Evolutionary conservation across 768 basidiomycete genomes (phyloP).

Genomic region (Tulasnella sp.): DNA sequence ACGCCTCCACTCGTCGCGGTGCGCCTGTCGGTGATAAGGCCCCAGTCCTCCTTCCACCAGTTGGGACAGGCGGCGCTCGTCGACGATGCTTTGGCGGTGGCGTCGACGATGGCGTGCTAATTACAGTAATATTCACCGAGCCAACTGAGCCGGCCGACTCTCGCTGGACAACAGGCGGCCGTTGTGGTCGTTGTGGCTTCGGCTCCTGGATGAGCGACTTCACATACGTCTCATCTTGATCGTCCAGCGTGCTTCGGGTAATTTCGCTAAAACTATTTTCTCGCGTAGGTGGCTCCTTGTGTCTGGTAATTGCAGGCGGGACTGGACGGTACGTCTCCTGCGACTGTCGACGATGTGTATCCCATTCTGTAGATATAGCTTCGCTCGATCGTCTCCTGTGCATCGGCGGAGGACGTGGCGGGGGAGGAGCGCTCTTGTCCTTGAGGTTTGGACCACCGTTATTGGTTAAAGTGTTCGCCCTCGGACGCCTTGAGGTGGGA

Average conservation of each 20-base stretch:
- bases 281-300: neutral
- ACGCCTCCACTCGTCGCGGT: too few species aligned
- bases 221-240: too few species aligned
- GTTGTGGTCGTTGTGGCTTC: neutral
- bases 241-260: neutral
- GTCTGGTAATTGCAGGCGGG: neutral
- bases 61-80: too few species aligned
- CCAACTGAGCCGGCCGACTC: neutral
- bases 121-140: too few species aligned
- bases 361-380: neutral
- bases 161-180: neutral
- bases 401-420: neutral
- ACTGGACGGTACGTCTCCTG: neutral
- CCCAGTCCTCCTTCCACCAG: too few species aligned
- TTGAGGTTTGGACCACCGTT: neutral
- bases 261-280: constrained; percentile 1
- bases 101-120: too few species aligned
- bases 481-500: neutral
- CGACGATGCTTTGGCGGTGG: too few species aligned
- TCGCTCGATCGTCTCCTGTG: neutral
- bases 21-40: too few species aligned
- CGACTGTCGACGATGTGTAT: neutral
- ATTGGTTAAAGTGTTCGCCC: neutral
- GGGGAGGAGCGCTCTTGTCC: neutral
- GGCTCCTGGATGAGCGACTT: neutral